Conservation (phyloP, 805 yeast species). For the Yarrowia phangngaensis region DNA sequence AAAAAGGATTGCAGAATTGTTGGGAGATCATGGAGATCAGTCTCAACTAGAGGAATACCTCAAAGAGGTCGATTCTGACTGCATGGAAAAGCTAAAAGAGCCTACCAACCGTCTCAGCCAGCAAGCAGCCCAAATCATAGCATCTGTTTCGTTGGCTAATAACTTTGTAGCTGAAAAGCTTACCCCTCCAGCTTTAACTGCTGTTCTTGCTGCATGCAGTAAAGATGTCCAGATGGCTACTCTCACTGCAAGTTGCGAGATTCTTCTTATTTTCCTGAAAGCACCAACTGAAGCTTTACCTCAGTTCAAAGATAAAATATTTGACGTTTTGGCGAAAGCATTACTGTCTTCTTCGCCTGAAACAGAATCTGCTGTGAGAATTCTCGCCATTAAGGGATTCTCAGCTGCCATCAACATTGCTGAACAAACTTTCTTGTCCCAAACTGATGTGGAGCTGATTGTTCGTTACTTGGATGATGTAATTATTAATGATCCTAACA, state of each 20-base stretch:
- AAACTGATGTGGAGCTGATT: conserved; percentile 57
- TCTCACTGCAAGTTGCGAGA: conserved; percentile 43
- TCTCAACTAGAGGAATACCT: conserved; percentile 42
- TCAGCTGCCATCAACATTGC: conserved; percentile 52
- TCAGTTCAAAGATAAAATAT: conserved; percentile 58
- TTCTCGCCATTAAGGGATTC: conserved; percentile 62
- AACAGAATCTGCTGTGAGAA: conserved; percentile 64
- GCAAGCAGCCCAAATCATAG: conserved; percentile 59
- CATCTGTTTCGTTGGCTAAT: conserved; percentile 53
- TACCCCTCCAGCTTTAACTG: conserved; percentile 42
- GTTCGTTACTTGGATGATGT: conserved; percentile 63
- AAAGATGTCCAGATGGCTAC: conserved; percentile 53
- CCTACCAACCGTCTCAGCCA: conserved; percentile 53
- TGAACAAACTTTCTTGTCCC: conserved; percentile 44
- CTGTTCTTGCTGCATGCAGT: conserved; percentile 41
- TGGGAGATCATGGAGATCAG: conserved; percentile 38
- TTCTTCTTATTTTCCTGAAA: conserved; percentile 55
- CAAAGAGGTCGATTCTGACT: conserved; percentile 39
- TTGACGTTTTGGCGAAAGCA: conserved; percentile 64
- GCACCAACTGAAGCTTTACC: conserved; percentile 37
- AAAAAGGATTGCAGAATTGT: conserved; percentile 43
- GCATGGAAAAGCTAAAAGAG: conserved; percentile 50
- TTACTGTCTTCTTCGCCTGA: conserved; percentile 58
- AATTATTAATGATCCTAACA: conserved; percentile 50
- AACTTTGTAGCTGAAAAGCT: conserved; percentile 44